Percentiles rank a stretch among this genome's conserved stretches.
phyloP scores from a whole-genome alignment of 768 basidiomycete species.

The Lentinula boryana region DNA sequence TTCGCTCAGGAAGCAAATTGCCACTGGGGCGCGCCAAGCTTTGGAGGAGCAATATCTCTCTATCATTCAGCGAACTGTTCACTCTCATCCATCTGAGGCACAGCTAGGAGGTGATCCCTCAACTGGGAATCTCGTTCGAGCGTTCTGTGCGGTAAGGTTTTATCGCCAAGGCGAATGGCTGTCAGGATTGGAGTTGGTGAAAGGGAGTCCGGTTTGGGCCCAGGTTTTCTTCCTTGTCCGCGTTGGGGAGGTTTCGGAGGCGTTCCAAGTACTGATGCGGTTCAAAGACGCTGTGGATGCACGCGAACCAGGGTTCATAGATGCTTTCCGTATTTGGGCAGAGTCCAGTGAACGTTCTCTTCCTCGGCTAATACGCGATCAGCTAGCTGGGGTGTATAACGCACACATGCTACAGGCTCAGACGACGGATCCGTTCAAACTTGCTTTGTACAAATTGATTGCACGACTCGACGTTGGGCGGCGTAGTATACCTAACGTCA shows the following conservation, averaged over 20 bases:
- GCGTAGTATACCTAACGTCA: slow-evolving; percentile 77
- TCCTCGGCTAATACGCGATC: slow-evolving; percentile 70
- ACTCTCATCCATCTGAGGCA: slow-evolving; percentile 78
- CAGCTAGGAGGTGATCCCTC: slow-evolving; percentile 89
- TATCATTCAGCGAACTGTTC: slow-evolving; percentile 75
- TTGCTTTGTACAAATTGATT: slow-evolving; percentile 93
- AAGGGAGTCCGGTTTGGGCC: slow-evolving; percentile 89
- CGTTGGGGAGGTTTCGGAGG: slow-evolving; percentile 77
- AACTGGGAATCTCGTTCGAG: slow-evolving; percentile 82
- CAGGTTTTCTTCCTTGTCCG: slow-evolving; percentile 90
- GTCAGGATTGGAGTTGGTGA: slow-evolving; percentile 81
- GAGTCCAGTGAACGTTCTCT: slow-evolving; percentile 75
- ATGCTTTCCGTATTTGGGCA: slow-evolving; percentile 78
- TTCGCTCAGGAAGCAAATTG: slow-evolving; percentile 65
- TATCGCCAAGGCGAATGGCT: slow-evolving; percentile 83
- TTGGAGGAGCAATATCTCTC: slow-evolving; percentile 89
- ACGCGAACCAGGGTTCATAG: slow-evolving; percentile 78
- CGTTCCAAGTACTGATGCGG: slow-evolving; percentile 66
- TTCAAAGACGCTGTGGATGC: slow-evolving; percentile 68
- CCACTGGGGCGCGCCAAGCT: slow-evolving; percentile 70
- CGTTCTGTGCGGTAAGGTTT: slow-evolving; percentile 77
- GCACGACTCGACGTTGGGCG: slow-evolving; percentile 83
- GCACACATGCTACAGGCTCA: slow-evolving; percentile 87
- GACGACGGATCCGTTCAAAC: slow-evolving; percentile 90
- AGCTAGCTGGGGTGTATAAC: slow-evolving; percentile 75